Evolutionary conservation across 495 filamentous ascomycete genomes (phyloP), one percentile per base, ranked within the genome.

Genomic region (Penicillium alfredii): DNA sequence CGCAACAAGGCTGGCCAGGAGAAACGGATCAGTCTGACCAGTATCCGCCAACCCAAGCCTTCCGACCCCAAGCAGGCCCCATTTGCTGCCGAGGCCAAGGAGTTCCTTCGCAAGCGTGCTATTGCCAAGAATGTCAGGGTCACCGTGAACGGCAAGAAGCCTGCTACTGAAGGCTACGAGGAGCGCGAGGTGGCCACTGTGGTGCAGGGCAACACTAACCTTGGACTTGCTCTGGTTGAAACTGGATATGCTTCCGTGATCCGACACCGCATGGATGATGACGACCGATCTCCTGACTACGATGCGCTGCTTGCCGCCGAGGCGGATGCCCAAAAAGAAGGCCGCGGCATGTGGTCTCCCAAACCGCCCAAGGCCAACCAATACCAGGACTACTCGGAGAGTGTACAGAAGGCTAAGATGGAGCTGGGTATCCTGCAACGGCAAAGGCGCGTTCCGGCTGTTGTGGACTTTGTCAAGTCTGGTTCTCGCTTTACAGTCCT

Each of bases 401-500:
- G 68, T 26, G 67, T 89, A 0, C 89, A 95, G 58, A 96, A 95
- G 61, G 93, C 93, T 32, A 97, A 94, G 73, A 80, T 92, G 26
- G 86, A 92, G 53, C 70, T 94, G 14, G 84, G 87, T 4, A 77
- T 85, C 20, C 74, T 99, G 11, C 81, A 87, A 38, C 79, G 90
- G 11, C 88, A 94, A 61, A 87, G 85, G 64, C 87, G 82, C 45
- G 82, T 96, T n/a, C 88, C 93, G 3, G 93, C 84, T 6, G 65
- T 99, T 44, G 90, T 99, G 28, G 93, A 99, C 56, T 99, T 88
- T 55, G 92, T 95, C 68, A 94, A 95, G 64, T 87, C 86, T 9
- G 93, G 84, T 19, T 94, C 89, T 15, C 80, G 93, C 35, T 99
- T 99, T 62, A 92, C 84, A 18, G 72, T 99, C 28, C 71, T 99